phyloP scores from a whole-genome alignment of 2,329 filamentous ascomycete genomes.

The Ophiostoma sp. region DNA sequence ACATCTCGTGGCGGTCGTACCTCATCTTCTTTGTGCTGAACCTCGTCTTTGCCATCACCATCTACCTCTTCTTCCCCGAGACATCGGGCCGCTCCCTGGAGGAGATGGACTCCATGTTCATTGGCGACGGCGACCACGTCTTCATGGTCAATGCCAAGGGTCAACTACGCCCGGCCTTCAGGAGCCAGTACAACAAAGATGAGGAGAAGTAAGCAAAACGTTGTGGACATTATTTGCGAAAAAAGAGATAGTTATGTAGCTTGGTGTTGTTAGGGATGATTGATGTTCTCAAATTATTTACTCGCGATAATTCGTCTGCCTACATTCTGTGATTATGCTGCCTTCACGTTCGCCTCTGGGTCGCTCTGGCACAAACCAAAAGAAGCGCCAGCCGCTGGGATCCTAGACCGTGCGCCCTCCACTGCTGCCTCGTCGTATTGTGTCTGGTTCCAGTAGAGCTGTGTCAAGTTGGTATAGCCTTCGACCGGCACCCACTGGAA shows the following conservation, averaged over 20 bases:
- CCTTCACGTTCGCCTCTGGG: neutral
- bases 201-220: neutral
- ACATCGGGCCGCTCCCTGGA: slow-evolving; percentile 59
- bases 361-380: slow-evolving; percentile 21
- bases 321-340: neutral
- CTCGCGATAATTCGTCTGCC: neutral
- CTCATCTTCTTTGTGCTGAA: slow-evolving; percentile 57
- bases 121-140: slow-evolving; percentile 1
- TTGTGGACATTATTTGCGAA: neutral
- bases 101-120: slow-evolving; percentile 65
- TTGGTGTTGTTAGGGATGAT: no score
- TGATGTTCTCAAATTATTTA: no score
- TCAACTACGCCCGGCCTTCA: neutral
- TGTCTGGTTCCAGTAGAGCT: slow-evolving; percentile 31
- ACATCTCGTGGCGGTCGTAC: slow-evolving; percentile 55
- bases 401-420: neutral
- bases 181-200: neutral
- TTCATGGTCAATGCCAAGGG: neutral
- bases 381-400: neutral
- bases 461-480: slow-evolving; percentile 17
- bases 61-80: slow-evolving; percentile 56
- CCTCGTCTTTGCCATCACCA: slow-evolving; percentile 51
- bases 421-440: slow-evolving; percentile 26
- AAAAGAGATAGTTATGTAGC: neutral
- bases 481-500: slow-evolving; percentile 27